Evolutionary conservation across 768 basidiomycete species (phyloP).

Genomic region (Neoboletus brunneissimus): DNA sequence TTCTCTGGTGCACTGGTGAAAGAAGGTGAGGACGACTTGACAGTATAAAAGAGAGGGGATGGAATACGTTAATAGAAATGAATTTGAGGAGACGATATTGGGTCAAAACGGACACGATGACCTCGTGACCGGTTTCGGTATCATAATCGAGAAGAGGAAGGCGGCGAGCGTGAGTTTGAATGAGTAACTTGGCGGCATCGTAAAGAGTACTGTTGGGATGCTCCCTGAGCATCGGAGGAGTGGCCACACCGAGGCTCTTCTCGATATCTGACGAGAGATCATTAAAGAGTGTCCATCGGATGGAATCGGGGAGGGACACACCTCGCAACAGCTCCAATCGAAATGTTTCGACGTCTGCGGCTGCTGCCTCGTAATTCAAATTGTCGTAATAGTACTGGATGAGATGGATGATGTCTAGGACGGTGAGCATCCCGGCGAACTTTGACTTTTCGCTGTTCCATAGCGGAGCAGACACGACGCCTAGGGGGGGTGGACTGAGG

Average conservation of each 20-base stretch:
- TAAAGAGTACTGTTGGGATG: constrained; percentile 86
- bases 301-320: constrained; percentile 34
- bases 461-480: constrained; percentile 95
- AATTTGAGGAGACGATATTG: constrained; percentile 99
- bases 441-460: constrained; percentile 94
- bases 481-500: constrained; percentile 38
- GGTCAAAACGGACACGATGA: constrained; percentile 93
- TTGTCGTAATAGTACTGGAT: constrained; percentile 98
- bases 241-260: constrained; percentile 84
- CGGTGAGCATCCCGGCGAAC: constrained; percentile 98
- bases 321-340: constrained; percentile 87
- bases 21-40: constrained; percentile 9
- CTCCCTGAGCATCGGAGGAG: constrained; percentile 85
- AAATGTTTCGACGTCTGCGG: constrained; percentile 90
- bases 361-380: constrained; percentile 75
- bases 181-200: constrained; percentile 85
- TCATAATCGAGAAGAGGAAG: constrained; percentile 93
- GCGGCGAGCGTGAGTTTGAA: constrained; percentile 93
- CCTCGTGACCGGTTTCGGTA: constrained; percentile 90
- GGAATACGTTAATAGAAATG: constrained; percentile 89
- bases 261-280: constrained; percentile 72
- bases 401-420: constrained; percentile 98
- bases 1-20: constrained; percentile 74
- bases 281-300: constrained; percentile 8
- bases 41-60: background rate